phyloP scores from a whole-genome alignment of 768 basidiomycete genomes.

The Psilocybe azurescens region DNA sequence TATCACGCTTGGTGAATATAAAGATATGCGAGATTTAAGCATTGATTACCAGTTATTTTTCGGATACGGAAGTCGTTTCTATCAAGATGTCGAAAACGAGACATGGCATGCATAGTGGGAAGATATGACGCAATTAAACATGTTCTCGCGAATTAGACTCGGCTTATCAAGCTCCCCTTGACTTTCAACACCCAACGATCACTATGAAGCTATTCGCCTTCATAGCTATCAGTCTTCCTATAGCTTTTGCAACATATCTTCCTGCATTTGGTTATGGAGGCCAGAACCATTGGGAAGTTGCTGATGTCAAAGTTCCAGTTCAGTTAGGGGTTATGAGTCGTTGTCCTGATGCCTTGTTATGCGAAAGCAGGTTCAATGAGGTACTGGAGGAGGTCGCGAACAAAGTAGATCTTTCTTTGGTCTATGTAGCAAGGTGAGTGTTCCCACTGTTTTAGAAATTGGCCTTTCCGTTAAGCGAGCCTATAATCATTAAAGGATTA shows the following conservation, averaged over 20 bases:
- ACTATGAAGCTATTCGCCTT: conserved; percentile 4
- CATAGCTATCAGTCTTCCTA: not conserved
- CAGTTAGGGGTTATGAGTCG: conserved; percentile 59
- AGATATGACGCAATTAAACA: conserved; percentile 33
- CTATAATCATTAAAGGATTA: conserved; percentile 45
- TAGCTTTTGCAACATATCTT: conserved; percentile 3
- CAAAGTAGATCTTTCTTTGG: conserved; percentile 71
- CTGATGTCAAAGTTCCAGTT: conserved; percentile 48
- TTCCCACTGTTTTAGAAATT: not conserved
- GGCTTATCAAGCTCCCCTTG: conserved; percentile 7
- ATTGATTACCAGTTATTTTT: not conserved
- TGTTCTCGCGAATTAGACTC: conserved; percentile 1
- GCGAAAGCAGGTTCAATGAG: conserved; percentile 77
- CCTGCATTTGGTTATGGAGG: conserved; percentile 1
- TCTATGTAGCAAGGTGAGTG: conserved; percentile 78
- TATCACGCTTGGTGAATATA: not conserved
- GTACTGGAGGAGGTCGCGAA: conserved; percentile 65
- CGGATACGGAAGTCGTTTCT: not conserved
- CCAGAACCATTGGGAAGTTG: conserved; percentile 14
- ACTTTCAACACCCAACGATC: not conserved
- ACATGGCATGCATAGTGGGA: conserved; percentile 20
- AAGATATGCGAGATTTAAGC: not conserved
- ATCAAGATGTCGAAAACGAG: not conserved
- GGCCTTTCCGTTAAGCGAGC: not conserved
- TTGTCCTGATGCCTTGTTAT: conserved; percentile 83